These are phyloP conservation scores for Wallemia mellicola DNA, from an alignment of 1,284 basidiomycete species.

Conservation along the genomic window DNA sequence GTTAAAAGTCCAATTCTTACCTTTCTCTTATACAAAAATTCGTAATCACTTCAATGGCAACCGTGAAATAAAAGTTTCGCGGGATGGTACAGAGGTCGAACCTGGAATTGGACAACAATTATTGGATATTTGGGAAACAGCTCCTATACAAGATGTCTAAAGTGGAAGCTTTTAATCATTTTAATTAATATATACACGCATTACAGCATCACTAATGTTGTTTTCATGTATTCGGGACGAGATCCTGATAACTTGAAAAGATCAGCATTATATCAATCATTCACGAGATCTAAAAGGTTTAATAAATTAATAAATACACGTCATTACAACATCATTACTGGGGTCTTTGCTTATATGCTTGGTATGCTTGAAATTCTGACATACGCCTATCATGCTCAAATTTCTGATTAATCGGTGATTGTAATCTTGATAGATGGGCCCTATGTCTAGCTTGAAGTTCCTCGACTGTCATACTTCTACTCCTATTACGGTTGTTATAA, in stretches of 20 bases:
- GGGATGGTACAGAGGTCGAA: constrained; percentile 7
- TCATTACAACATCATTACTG: too few species aligned
- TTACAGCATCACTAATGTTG: too few species aligned
- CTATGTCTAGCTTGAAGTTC: neutral
- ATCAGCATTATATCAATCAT: too few species aligned
- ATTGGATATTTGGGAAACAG: neutral
- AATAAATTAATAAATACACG: too few species aligned
- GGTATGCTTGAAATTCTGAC: neutral
- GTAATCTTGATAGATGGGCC: neutral
- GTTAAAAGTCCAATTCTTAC: constrained; percentile 1
- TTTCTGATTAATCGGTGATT: neutral
- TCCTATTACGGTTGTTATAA: neutral
- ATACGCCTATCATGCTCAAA: neutral
- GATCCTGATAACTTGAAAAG: too few species aligned
- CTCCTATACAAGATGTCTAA: neutral
- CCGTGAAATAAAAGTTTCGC: constrained; percentile 11
- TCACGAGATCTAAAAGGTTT: too few species aligned
- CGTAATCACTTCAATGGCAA: constrained; percentile 11
- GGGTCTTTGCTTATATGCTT: too few species aligned
- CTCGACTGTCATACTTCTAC: neutral
- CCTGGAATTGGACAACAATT: neutral
- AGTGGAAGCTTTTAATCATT: too few species aligned
- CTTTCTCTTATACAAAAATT: constrained; percentile 7
- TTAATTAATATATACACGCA: too few species aligned
- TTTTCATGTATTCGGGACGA: too few species aligned